Conservation (phyloP, 768 basidiomycete genomes). For the Lactarius akahatsu region DNA sequence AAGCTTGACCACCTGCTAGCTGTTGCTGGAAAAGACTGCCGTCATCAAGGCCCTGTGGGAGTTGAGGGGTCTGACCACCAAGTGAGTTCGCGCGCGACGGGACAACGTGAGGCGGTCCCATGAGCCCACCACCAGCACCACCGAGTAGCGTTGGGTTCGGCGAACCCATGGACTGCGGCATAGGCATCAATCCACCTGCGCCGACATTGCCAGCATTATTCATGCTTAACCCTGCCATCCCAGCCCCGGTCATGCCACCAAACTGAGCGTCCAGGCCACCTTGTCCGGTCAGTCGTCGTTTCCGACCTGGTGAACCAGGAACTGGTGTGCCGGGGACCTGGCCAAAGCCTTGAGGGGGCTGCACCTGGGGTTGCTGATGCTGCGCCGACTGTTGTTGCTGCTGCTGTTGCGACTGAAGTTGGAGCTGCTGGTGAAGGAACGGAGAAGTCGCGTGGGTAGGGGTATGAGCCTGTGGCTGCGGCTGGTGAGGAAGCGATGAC, state of each 20-base stretch:
- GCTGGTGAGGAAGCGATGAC: slow-evolving; percentile 35
- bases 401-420: slow-evolving; percentile 22
- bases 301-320: slow-evolving; percentile 23
- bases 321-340: slow-evolving; percentile 23
- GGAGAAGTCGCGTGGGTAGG: slow-evolving; percentile 25
- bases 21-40: slow-evolving; percentile 21
- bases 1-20: slow-evolving; percentile 6
- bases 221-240: slow-evolving; percentile 18
- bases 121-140: slow-evolving; percentile 38
- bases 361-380: slow-evolving; percentile 15
- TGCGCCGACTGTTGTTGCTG: slow-evolving; percentile 4
- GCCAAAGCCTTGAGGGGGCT: slow-evolving; percentile 15
- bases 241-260: slow-evolving; percentile 17
- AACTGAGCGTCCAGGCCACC: slow-evolving; percentile 21
- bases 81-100: slow-evolving; percentile 33
- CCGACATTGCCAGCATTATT: slow-evolving; percentile 13
- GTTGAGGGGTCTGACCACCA: slow-evolving; percentile 21
- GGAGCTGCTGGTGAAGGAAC: slow-evolving; percentile 26
- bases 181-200: slow-evolving; percentile 16
- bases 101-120: slow-evolving; percentile 40
- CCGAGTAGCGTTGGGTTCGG: slow-evolving; percentile 34
- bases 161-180: slow-evolving; percentile 27
- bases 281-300: slow-evolving; percentile 28
- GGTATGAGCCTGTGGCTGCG: slow-evolving; percentile 31
- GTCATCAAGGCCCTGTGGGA: slow-evolving; percentile 35